These are phyloP conservation scores for Epichloe bromicola DNA, from an alignment of 2,329 filamentous ascomycete genomes.

Conservation along the genomic window DNA sequence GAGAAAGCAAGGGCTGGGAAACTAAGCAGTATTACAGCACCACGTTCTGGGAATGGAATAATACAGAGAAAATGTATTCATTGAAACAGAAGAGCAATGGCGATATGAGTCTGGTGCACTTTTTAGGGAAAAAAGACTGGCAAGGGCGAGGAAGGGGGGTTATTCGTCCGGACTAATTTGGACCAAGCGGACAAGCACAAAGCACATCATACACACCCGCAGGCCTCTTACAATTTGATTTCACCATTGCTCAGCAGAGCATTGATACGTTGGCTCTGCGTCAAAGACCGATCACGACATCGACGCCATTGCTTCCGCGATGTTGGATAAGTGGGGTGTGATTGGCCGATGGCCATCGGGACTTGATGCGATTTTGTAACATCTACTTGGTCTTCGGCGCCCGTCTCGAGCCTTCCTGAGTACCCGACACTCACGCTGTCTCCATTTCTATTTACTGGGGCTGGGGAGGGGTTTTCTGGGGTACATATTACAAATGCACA, in stretches of 20 bases:
- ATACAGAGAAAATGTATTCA: too few species aligned
- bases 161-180: not conserved
- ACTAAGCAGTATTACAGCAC: not conserved
- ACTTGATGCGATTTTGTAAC: slow-evolving; percentile 7
- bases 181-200: not conserved
- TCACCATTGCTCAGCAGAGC: not conserved
- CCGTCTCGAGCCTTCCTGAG: not conserved
- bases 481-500: not conserved
- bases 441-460: slow-evolving; percentile 4
- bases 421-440: not conserved
- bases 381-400: not conserved
- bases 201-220: slow-evolving; percentile 3
- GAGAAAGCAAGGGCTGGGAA: not conserved
- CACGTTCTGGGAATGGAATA: not conserved
- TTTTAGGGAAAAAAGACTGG: not conserved
- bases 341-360: slow-evolving; percentile 21
- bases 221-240: not conserved
- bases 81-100: not conserved
- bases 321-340: slow-evolving; percentile 16
- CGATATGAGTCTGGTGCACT: not conserved
- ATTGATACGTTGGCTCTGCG: slow-evolving; percentile 14
- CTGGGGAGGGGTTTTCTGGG: slow-evolving; percentile 2
- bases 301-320: slow-evolving; percentile 38
- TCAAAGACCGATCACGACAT: slow-evolving; percentile 37
- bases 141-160: not conserved